Conservation (phyloP, 345 rosid genomes). For the Linum tenue region DNA sequence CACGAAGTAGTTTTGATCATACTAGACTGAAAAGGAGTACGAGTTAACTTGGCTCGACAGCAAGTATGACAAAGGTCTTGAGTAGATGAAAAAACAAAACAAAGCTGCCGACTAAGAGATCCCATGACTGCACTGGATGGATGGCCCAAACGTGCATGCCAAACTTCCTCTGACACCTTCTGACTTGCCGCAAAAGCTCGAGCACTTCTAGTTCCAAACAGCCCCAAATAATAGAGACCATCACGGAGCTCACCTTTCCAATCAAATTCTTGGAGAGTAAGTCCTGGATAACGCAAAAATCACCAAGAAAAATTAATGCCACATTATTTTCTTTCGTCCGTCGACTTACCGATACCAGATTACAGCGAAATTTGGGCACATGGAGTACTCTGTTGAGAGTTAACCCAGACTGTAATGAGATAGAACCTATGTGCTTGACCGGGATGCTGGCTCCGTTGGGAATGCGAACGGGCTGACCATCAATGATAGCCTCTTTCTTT, state of each 20-base stretch:
- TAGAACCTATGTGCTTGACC: neutral
- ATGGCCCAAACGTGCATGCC: conserved; percentile 1
- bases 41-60: neutral
- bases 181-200: too few species aligned
- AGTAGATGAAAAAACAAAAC: neutral
- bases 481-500: neutral
- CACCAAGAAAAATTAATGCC: too few species aligned
- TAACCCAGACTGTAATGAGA: neutral
- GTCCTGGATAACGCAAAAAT: too few species aligned
- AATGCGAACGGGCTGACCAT: neutral
- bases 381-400: neutral
- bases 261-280: conserved; percentile 15
- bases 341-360: neutral
- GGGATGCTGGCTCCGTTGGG: neutral
- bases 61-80: neutral
- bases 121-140: neutral
- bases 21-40: neutral
- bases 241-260: conserved; percentile 4
- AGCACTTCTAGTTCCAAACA: neutral
- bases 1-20: neutral
- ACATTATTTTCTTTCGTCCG: neutral
- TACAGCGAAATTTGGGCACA: neutral
- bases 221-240: too few species aligned
- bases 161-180: neutral
- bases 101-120: neutral